Conservation (phyloP, 2,329 filamentous ascomycete genomes). For the Zopfia rhizophila region DNA sequence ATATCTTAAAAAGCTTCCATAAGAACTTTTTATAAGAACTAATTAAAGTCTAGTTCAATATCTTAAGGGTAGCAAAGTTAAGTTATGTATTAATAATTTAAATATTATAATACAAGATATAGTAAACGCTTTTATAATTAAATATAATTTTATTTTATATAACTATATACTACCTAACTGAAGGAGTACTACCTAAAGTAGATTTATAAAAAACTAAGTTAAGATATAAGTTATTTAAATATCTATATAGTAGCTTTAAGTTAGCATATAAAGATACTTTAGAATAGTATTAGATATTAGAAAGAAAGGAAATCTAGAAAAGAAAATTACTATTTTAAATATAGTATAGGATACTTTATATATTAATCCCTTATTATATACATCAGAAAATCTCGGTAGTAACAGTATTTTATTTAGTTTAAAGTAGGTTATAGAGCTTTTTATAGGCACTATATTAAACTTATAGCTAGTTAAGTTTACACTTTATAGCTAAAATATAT, state of each 20-base stretch:
- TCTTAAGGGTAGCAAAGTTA: slow-evolving; percentile 5
- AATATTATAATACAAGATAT: slow-evolving; percentile 27
- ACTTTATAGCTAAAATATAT: too few relatives aligned
- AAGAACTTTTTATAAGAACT: slow-evolving; percentile 27
- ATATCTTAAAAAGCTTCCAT: slow-evolving; percentile 22
- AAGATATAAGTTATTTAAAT: slow-evolving; percentile 15
- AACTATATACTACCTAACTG: neutral
- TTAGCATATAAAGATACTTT: slow-evolving; percentile 12
- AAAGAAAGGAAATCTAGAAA: slow-evolving; percentile 20
- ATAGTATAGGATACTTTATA: slow-evolving; percentile 20
- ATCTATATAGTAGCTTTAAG: slow-evolving; percentile 9
- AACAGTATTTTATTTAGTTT: slow-evolving; percentile 21
- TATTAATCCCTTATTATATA: slow-evolving; percentile 25
- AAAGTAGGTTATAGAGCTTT: slow-evolving; percentile 24
- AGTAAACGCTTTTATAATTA: slow-evolving; percentile 16
- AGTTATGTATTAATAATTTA: slow-evolving; percentile 27
- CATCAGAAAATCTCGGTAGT: slow-evolving; percentile 22
- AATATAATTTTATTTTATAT: slow-evolving; percentile 6
- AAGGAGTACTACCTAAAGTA: slow-evolving; percentile 1
- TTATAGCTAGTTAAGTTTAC: slow-evolving; percentile 21
- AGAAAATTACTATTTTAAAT: slow-evolving; percentile 23
- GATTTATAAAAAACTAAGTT: slow-evolving; percentile 19
- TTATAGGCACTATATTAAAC: slow-evolving; percentile 22
- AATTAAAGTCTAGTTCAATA: slow-evolving; percentile 30
- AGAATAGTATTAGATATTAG: slow-evolving; percentile 21